phyloP scores from a whole-genome alignment of 202 grass and related monocot genomes.

The Carex sylvatica region DNA sequence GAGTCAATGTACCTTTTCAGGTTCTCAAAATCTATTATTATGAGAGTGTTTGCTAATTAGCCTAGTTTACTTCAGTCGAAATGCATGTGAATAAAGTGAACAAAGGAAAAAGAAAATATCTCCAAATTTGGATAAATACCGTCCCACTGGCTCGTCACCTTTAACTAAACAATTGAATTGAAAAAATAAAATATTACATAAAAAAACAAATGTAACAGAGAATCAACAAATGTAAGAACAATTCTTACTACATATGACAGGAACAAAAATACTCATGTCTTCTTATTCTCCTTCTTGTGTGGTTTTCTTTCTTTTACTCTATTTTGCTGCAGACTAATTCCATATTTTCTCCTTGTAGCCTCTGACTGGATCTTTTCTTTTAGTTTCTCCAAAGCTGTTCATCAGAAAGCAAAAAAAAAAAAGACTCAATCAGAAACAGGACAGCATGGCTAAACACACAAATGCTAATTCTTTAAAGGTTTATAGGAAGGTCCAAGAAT shows the following conservation, averaged over 20 bases:
- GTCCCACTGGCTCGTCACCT: neutral
- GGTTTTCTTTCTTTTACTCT: constrained; percentile 53
- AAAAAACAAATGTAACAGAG: neutral
- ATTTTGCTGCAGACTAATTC: constrained; percentile 24
- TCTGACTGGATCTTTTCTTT: constrained; percentile 55
- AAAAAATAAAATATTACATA: neutral
- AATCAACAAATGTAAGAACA: neutral
- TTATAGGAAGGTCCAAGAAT: constrained; percentile 1
- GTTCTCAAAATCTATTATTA: neutral
- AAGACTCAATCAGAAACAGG: neutral
- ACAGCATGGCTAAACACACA: neutral
- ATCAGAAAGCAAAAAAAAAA: constrained; percentile 22
- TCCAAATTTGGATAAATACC: neutral
- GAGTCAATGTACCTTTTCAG: neutral
- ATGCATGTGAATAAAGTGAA: neutral
- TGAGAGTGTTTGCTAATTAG: neutral
- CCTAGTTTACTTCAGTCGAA: neutral
- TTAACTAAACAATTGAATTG: neutral
- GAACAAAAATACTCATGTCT: neutral
- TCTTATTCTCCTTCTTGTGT: constrained; percentile 2
- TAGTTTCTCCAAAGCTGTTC: constrained; percentile 71
- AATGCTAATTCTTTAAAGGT: neutral
- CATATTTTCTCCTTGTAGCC: constrained; percentile 48
- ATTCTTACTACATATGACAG: neutral
- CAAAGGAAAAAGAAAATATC: neutral